Base-by-base conservation (phyloP, 768 basidiomycete species). In the Grammothele lineata region DNA sequence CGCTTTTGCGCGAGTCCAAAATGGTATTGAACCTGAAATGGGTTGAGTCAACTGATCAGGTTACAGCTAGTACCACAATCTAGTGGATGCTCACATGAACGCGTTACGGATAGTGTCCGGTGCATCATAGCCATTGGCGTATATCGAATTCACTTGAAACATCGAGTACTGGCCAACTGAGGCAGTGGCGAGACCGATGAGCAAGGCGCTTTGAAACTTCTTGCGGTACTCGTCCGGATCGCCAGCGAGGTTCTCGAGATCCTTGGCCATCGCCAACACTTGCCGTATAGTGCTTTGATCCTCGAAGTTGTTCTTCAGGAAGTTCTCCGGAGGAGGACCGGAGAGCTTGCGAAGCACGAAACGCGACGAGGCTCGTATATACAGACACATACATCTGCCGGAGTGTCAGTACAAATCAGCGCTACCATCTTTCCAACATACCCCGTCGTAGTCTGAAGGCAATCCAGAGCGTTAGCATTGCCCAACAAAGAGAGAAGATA, bases 391-490 rank as follows among this genome's bases (percentile, higher is more conserved):
- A 53, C 50, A 34, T 63, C 61, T 62, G 18, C 15, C 35, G 3
- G 18, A 37, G 12, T 21, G 8, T 55, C 14, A 42, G 21, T 37
- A 37, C 14, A 37, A 34, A 18, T 42, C 35, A 39, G 9, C 4
- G 4, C 19, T 23, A 2, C 40, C 19, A 17, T 4, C 34, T 11
- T 2, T 57, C 70, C n/a, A n/a, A n/a, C n/a, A 46, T 60, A 84
- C 87, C 87, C 64, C 87, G 87, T 55, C 89, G 87, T 64, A 78
- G 79, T 58, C 89, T 87, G 87, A 52, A 33, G 19, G 30, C 1
- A 32, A 40, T 7, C 18, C 17, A 15, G 5, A 18, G n/a, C 34
- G n/a, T n/a, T n/a, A n/a, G n/a, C n/a, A n/a, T n/a, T 21, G 15
- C 3, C 15, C 26, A 15, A 2, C 12, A 38, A 37, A 25, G 8